Evolutionary conservation across 2,329 filamentous ascomycete genomes (phyloP).

Genomic region (Pseudogymnoascus sp.): DNA sequence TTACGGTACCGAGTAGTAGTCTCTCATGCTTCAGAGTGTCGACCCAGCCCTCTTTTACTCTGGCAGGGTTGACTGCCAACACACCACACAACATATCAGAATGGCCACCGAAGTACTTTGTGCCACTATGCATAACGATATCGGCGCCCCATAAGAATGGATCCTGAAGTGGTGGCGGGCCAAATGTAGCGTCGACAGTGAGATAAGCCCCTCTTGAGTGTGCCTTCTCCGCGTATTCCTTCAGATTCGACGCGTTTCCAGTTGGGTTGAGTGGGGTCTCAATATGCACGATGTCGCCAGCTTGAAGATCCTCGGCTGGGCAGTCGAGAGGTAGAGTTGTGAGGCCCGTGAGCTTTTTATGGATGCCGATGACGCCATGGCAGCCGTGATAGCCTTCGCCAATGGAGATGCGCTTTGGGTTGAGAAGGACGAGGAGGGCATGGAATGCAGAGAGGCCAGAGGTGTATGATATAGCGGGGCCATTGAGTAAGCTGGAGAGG

Average conservation of each 20-base stretch:
- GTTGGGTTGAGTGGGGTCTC: slow-evolving; percentile 92
- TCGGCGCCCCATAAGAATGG: slow-evolving; percentile 77
- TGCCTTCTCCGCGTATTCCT: slow-evolving; percentile 62
- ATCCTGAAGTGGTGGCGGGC: slow-evolving; percentile 78
- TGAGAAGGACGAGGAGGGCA: slow-evolving; percentile 72
- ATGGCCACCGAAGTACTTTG: slow-evolving; percentile 95
- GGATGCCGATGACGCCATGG: slow-evolving; percentile 70
- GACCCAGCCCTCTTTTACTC: slow-evolving; percentile 47
- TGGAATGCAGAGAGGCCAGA: slow-evolving; percentile 86
- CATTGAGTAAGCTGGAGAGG: slow-evolving; percentile 63
- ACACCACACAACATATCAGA: slow-evolving; percentile 88
- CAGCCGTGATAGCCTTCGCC: slow-evolving; percentile 87
- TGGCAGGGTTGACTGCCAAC: slow-evolving; percentile 52
- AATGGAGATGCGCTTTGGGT: slow-evolving; percentile 76
- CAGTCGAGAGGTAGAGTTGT: slow-evolving; percentile 64
- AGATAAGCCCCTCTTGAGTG: slow-evolving; percentile 64
- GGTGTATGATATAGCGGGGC: slow-evolving; percentile 64
- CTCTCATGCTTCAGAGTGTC: slow-evolving; percentile 56
- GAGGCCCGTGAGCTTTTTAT: slow-evolving; percentile 67
- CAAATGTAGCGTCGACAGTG: slow-evolving; percentile 86
- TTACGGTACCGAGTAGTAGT: slow-evolving; percentile 68
- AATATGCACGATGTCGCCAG: slow-evolving; percentile 79
- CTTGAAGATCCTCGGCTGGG: slow-evolving; percentile 53
- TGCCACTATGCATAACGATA: slow-evolving; percentile 83
- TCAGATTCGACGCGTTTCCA: slow-evolving; percentile 69